These are phyloP conservation scores for Pterulicium gracile DNA, from an alignment of 1,284 basidiomycete species.

Conservation along the genomic window DNA sequence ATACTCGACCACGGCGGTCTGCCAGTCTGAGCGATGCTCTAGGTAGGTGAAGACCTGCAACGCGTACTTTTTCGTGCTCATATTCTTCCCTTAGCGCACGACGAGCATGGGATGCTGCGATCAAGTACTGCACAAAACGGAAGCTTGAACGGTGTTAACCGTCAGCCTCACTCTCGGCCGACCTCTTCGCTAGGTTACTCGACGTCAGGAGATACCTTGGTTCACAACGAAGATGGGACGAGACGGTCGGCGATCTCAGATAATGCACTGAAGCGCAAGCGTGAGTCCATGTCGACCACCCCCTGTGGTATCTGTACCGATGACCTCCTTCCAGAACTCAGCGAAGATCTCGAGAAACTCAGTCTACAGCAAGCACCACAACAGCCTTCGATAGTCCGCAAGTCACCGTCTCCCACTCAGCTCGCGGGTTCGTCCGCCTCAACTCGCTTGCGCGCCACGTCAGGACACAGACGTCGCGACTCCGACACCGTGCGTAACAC, in stretches of 20 bases:
- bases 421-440: slow-evolving; percentile 17
- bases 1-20: not conserved
- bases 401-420: slow-evolving; percentile 46
- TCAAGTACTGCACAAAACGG: not conserved
- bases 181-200: not conserved
- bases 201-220: not conserved
- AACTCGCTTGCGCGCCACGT: slow-evolving; percentile 10
- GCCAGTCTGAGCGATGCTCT: not conserved
- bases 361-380: not conserved
- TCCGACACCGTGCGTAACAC: slow-evolving; percentile 55
- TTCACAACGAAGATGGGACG: not conserved
- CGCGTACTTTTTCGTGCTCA: not conserved
- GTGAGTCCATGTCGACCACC: not conserved
- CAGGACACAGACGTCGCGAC: slow-evolving; percentile 49
- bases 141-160: not conserved
- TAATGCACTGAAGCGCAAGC: not conserved
- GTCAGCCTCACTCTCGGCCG: not conserved
- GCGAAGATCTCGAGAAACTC: not conserved
- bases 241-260: not conserved
- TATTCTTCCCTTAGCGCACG: not conserved
- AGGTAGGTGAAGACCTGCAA: not conserved
- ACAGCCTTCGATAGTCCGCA: slow-evolving; percentile 18
- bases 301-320: not conserved
- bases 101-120: not conserved
- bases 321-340: not conserved